Base-by-base conservation (phyloP, 2,329 filamentous ascomycete genomes). In the Rhytidhysteron rufulum region DNA sequence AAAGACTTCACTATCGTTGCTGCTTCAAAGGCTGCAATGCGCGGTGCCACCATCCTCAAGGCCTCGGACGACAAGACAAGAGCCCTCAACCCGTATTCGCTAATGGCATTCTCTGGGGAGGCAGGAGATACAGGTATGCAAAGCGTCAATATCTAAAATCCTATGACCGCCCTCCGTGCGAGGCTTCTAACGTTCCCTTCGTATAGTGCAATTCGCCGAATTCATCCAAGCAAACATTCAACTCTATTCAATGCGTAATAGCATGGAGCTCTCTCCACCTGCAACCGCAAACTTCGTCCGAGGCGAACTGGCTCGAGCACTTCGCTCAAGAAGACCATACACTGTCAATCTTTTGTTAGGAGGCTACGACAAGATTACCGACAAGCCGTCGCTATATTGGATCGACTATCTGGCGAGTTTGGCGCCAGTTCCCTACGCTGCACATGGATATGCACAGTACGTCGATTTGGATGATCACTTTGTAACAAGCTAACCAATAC, bases 1-100 rank as follows among this genome's bases (percentile, higher is more conserved):
- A 95, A 95, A 78, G 94, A 98, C 80, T 98, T 96, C 70, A 94
- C 90, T 74, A 83, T 98, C 78, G 83, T 98, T 67, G 93, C 89
- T 60, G 88, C 93, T 59, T 97, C 90, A 49, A 97, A 98, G 77
- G 93, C 93, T 65, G 88, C 90, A 60, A 97, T 97, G 90, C 84
- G 93, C 74, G 93, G 93, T 60, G 88, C 89, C 50, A 96, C 91
- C 44, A 86, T 98, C 68, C 83, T 98, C 65, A 98, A 98, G 73
- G 81, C 88, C 43, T 80, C 82, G 53, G 94, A 98, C 70, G 91
- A 98, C 79, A 98, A 98, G 81, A 98, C 93, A 51, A 82, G 88
- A 66, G 73, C 79, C 53, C 76, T 98, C 55, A 98, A 95, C 79
- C 85, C 93, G 73, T 83, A 95, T 71, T 96, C 89, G 7, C 71